These are phyloP conservation scores for Fusarium torreyae DNA, from an alignment of 2,329 filamentous ascomycete species.

Conservation along the genomic window DNA sequence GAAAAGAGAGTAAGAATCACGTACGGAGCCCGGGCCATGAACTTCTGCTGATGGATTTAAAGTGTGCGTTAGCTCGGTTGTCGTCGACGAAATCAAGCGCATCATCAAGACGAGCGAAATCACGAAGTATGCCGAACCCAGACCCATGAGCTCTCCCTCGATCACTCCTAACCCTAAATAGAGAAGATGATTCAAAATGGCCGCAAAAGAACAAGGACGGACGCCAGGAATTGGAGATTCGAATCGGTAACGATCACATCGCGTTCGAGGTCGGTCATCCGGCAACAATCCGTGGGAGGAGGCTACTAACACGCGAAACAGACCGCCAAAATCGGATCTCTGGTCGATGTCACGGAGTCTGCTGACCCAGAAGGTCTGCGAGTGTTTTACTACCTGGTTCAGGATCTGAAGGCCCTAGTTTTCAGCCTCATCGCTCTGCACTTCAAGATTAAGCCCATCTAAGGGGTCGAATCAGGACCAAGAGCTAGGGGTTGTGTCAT, in stretches of 20 bases:
- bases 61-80: conserved; percentile 96
- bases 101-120: conserved; percentile 99
- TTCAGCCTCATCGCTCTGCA: conserved; percentile 97
- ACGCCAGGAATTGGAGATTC: conserved; percentile 94
- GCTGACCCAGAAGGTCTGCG: conserved; percentile 95
- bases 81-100: conserved; percentile 95
- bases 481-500: conserved; percentile 17
- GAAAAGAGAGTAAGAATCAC: conserved; percentile 92
- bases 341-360: conserved; percentile 97
- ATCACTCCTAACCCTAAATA: conserved; percentile 56
- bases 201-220: conserved; percentile 99
- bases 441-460: conserved; percentile 94
- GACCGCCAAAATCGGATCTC: conserved; percentile 98
- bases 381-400: conserved; percentile 98
- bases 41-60: conserved; percentile 34
- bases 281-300: neutral
- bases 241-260: conserved; percentile 94
- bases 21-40: no score
- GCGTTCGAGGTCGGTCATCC: conserved; percentile 85
- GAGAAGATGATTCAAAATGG: conserved; percentile 99
- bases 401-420: conserved; percentile 95
- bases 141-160: conserved; percentile 3
- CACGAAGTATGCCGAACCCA: conserved; percentile 78
- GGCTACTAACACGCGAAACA: conserved; percentile 56
- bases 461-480: conserved; percentile 35